Evolutionary conservation across 768 basidiomycete species (phyloP).

Genomic region (Suillus cothurnatus): DNA sequence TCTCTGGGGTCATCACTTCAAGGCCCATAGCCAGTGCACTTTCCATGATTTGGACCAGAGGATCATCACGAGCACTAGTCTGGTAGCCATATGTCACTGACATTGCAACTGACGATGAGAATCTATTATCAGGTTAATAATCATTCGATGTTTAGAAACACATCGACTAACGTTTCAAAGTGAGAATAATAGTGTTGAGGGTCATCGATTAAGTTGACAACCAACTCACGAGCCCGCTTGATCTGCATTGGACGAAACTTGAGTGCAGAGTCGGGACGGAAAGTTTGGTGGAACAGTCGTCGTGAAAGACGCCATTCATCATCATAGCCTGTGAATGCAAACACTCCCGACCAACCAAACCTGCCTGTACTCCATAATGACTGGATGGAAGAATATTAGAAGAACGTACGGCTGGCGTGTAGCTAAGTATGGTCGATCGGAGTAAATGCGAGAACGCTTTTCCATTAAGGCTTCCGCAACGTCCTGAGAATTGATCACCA

Average conservation of each 20-base stretch:
- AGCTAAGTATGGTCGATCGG: constrained; percentile 10
- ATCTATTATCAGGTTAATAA: neutral
- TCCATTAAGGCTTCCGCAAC: constrained; percentile 8
- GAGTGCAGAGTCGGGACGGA: neutral
- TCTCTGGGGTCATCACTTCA: neutral
- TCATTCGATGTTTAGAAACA: neutral
- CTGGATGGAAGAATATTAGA: neutral
- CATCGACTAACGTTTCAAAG: neutral
- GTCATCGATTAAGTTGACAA: neutral
- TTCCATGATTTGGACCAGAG: neutral
- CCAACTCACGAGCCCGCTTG: neutral
- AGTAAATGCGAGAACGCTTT: constrained; percentile 12
- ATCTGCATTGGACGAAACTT: neutral
- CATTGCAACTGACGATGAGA: neutral
- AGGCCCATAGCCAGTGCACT: neutral
- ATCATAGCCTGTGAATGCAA: neutral
- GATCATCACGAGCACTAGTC: neutral
- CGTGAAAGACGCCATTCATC: constrained; percentile 28
- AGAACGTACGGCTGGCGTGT: constrained; percentile 1
- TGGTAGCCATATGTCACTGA: neutral
- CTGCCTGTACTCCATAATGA: neutral
- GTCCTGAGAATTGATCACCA: constrained; percentile 5
- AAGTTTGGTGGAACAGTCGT: neutral
- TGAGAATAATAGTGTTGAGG: neutral
- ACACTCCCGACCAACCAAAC: constrained; percentile 7